These are phyloP conservation scores for Phaeosphaeria sp. DNA, from an alignment of 2,329 filamentous ascomycete genomes.

Conservation along the genomic window DNA sequence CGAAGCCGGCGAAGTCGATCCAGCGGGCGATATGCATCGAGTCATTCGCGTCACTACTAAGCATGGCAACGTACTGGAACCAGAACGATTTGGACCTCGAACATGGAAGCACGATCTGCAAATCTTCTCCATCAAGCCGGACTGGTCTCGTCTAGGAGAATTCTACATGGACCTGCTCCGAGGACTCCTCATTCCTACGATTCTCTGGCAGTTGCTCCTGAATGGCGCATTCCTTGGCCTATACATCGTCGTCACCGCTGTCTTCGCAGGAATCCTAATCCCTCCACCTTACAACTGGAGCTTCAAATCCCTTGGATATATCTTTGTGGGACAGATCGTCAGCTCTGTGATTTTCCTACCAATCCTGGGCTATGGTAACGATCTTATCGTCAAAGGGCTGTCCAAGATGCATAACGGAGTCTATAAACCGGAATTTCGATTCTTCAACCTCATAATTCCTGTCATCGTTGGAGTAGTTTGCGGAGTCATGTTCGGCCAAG, in stretches of 20 bases:
- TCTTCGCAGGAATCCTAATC: constrained; percentile 14
- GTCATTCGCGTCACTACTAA: background rate
- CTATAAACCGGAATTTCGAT: constrained; percentile 10
- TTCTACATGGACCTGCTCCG: background rate
- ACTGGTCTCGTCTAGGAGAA: background rate
- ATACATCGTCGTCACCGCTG: constrained; percentile 17
- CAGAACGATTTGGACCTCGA: background rate
- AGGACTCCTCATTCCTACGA: background rate
- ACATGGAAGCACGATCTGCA: background rate
- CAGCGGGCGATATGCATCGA: background rate
- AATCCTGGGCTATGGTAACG: background rate
- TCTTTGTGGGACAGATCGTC: constrained; percentile 13
- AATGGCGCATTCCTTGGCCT: constrained; percentile 15
- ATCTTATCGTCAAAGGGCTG: background rate
- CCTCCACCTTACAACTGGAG: constrained; percentile 14
- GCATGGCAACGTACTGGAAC: background rate
- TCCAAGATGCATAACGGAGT: background rate
- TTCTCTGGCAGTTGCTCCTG: background rate
- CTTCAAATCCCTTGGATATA: constrained; percentile 14
- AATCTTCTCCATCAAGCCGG: background rate
- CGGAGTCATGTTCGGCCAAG: constrained; percentile 11
- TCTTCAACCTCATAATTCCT: constrained; percentile 10
- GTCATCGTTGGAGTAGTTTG: constrained; percentile 9
- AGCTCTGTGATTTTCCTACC: background rate
- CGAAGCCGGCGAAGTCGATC: constrained; percentile 7